Evolutionary conservation across 2,329 filamentous ascomycete species (phyloP), one percentile per base, ranked within the genome.

Genomic region (Aspergillus sojae): DNA sequence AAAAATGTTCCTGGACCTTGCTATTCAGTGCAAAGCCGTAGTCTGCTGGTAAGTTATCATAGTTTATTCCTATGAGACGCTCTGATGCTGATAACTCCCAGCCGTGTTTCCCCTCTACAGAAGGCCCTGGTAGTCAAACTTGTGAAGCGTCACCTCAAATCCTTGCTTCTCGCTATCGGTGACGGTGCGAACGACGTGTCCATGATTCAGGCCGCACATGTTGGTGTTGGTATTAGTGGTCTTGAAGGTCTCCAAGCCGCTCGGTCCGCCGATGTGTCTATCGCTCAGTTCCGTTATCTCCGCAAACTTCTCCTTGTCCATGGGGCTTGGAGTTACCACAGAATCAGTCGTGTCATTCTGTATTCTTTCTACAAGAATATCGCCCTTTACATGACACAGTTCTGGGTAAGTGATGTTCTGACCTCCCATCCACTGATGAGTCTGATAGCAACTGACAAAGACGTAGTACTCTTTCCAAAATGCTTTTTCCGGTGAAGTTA

Each of bases 331-430:
- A 96, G 93, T 76, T 99, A 99, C 76, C 94, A 97, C 77, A 91
- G 95, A 63, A 91, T 99, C 76, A 94, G 91, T 85, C 97, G 96
- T 81, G 93, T 96, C 63, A 98, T 99, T 72, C 80, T 99, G 66
- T 99, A 97, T 81, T 98, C 95, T 7, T 99, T 98, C 79, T 99
- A 99, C 85, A 99, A 99, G 85, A 99, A 99, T 81, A 97, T 98
- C 70, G 91, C 94, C 23, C 84, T 99, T 65, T 99, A 98, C 81
- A 94, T 99, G 91, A 99, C 96, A 64, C 96, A 99, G 77, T 99
- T 99, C 77, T 99, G 96, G 93, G 91, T 93, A 84, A 82, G 89
- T 83, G 43, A 34, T 54, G 23, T 4, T 9, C 55, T n/a, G 16
- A 52, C 19, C 6, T 11, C 10, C 26, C 19, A 52, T 52, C 28